Evolutionary conservation across 2,329 filamentous ascomycete genomes (phyloP).

Genomic region (Aspergillus transmontanensis): DNA sequence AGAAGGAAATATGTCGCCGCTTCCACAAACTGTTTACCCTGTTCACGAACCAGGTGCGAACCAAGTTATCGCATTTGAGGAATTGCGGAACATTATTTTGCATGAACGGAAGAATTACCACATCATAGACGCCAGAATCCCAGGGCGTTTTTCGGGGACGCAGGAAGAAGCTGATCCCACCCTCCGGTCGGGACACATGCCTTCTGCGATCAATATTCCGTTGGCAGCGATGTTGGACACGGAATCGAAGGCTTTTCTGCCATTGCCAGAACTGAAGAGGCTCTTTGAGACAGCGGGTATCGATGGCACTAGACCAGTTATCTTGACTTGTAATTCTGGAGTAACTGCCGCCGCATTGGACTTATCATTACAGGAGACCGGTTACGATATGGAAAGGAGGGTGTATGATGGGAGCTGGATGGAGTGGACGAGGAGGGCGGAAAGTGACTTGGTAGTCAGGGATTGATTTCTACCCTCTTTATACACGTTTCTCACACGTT

Average conservation of each 20-base stretch:
- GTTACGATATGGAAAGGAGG: constrained; percentile 20
- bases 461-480: background rate
- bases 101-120: constrained; percentile 7
- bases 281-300: constrained; percentile 24
- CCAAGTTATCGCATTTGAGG: constrained; percentile 20
- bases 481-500: background rate
- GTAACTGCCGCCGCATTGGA: constrained; percentile 33
- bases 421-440: constrained; percentile 30
- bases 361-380: constrained; percentile 24
- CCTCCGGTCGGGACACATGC: constrained; percentile 29
- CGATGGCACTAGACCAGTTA: constrained; percentile 9
- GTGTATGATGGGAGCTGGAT: constrained; percentile 38
- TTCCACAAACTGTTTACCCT: constrained; percentile 4
- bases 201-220: constrained; percentile 29
- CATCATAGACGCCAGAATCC: constrained; percentile 26
- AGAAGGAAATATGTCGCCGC: constrained; percentile 5
- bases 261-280: constrained; percentile 10
- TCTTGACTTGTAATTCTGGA: constrained; percentile 35
- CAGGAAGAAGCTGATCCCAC: constrained; percentile 19
- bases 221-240: constrained; percentile 22
- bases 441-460: constrained; percentile 11
- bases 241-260: constrained; percentile 15
- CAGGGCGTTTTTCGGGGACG: constrained; percentile 22
- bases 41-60: background rate
- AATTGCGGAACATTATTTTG: constrained; percentile 12